Conservation (phyloP, 176 grass and related monocot genomes). For the Pontederia crassipes region DNA sequence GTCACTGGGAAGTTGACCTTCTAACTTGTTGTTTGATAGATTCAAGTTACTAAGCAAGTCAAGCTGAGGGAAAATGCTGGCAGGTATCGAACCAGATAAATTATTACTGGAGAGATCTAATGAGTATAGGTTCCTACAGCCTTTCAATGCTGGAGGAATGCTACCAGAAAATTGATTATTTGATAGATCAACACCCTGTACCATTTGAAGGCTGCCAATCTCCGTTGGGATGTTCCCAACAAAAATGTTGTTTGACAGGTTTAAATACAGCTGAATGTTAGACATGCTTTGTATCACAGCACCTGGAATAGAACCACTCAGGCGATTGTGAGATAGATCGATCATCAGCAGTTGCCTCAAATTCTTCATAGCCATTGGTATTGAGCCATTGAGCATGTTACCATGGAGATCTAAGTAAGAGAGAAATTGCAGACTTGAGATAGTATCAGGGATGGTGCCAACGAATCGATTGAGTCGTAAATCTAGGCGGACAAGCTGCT, state of each 20-base stretch:
- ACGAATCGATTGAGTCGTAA: constrained; percentile 44
- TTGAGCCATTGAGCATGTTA: constrained; percentile 51
- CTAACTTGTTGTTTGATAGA: constrained; percentile 53
- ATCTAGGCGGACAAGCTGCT: constrained; percentile 26
- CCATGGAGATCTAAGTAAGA: constrained; percentile 49
- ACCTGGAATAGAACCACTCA: constrained; percentile 44
- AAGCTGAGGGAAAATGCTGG: constrained; percentile 44
- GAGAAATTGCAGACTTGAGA: constrained; percentile 43
- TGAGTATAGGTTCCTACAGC: constrained; percentile 60
- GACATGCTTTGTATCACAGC: constrained; percentile 34
- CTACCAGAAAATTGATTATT: constrained; percentile 61
- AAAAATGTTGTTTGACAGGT: constrained; percentile 56
- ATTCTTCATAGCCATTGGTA: constrained; percentile 37
- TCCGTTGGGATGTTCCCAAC: constrained; percentile 39
- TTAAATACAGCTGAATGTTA: constrained; percentile 49
- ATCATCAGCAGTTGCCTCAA: constrained; percentile 40
- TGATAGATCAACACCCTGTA: constrained; percentile 63
- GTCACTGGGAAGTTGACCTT: constrained; percentile 41
- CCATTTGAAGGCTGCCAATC: constrained; percentile 58
- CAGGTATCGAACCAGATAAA: constrained; percentile 36
- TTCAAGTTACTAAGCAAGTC: constrained; percentile 66
- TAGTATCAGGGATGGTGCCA: constrained; percentile 39
- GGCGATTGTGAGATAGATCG: constrained; percentile 63
- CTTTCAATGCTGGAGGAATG: constrained; percentile 45
- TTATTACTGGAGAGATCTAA: constrained; percentile 62